Base-by-base conservation (phyloP, 2,329 filamentous ascomycete species). In the Fusarium irregulare region DNA sequence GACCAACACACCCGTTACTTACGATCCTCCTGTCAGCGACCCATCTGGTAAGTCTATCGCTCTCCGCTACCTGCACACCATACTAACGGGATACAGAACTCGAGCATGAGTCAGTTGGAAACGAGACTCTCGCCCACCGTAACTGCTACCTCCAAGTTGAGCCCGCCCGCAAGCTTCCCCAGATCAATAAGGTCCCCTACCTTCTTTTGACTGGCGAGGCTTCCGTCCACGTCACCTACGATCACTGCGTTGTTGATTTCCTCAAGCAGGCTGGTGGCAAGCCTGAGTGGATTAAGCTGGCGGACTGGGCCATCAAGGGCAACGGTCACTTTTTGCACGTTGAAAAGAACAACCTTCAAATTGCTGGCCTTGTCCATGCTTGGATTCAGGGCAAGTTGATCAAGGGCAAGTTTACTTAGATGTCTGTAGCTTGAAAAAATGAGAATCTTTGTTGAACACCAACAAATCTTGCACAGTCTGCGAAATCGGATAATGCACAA, bases 311-410 rank as follows among this genome's bases (percentile, higher is more conserved):
- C 2, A 71, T 73, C 10, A 60, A 63, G 30, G 70, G 71, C 0
- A 73, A 73, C 7, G 57, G 65, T 0, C 68, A 73, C 30, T 67
- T 73, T 21, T 55, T 73, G 41, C 57, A 65, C 20, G 50, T 68
- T 7, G 70, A 73, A 48, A 66, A 69, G 57, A 73, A 73, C 14
- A 68, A 71, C 46, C 23, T 68, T 11, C 21, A 70, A 7, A 73
- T 73, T 42, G 56, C 71, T n/a, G 50, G 7, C 4, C 12, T 62
- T 14, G 55, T 59, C 1, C 27, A 53, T 16, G 8, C 47, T 4
- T 69, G 69, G 72, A 73, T 41, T 0, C 46, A 56, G n/a, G 32
- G 44, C 12, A 57, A 37, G 2, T n/a, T 41, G 6, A 7, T 28
- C 1, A 53, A 21, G 9, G 20, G 32, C 4, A 53, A 53, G 7